Conservation (phyloP, 139 green algal genomes). For the Pleodorina starrii region DNA sequence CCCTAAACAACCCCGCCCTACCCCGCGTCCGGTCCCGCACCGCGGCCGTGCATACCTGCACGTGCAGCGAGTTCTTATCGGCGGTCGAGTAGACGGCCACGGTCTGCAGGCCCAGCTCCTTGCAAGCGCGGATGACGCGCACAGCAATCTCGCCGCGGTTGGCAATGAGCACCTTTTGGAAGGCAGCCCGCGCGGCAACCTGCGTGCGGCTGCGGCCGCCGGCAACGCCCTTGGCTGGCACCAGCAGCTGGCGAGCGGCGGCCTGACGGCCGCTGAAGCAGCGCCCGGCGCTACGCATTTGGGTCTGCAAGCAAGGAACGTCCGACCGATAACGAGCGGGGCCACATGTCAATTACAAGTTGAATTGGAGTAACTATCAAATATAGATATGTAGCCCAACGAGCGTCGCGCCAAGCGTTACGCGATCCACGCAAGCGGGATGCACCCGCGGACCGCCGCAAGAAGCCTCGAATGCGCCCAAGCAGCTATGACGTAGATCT, state of each 20-base stretch:
- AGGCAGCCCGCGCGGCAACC: conserved; percentile 31
- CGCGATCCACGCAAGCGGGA: neutral
- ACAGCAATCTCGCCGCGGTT: conserved; percentile 96
- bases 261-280: conserved; percentile 42
- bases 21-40: too few relatives aligned
- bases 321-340: neutral
- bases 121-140: conserved; percentile 93
- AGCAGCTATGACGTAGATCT: neutral
- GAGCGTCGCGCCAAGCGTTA: neutral
- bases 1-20: too few relatives aligned
- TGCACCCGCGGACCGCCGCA: neutral
- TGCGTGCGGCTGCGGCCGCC: conserved; percentile 15
- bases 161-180: conserved; percentile 89
- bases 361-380: neutral
- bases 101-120: conserved; percentile 92
- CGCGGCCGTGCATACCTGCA: too few relatives aligned
- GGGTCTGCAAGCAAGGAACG: conserved; percentile 29
- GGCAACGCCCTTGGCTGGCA: conserved; percentile 40
- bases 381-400: neutral
- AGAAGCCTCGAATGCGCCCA: neutral
- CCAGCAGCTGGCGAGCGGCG: conserved; percentile 7
- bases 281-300: conserved; percentile 14
- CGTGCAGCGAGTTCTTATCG: conserved; percentile 91
- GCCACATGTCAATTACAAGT: too few relatives aligned
- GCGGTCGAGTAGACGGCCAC: conserved; percentile 93